Evolutionary conservation across 2,329 filamentous ascomycete genomes (phyloP).

Genomic region (Cryphonectria nitschkei): DNA sequence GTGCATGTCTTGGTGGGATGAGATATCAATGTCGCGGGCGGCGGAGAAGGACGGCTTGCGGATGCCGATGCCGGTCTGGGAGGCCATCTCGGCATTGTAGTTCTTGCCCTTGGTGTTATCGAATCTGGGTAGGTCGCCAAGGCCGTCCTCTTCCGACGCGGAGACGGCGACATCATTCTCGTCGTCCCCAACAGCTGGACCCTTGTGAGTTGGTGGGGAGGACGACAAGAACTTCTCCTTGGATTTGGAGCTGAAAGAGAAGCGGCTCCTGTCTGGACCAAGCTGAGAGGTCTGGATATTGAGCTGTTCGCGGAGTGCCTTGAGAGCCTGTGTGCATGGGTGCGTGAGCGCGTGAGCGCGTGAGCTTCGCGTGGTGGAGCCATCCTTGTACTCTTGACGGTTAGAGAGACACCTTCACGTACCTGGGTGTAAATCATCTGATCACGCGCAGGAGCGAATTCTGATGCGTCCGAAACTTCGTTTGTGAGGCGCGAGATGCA

Average conservation of each 20-base stretch:
- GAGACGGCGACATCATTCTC: slow-evolving; percentile 30
- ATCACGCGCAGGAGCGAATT: slow-evolving; percentile 85
- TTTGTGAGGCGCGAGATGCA: slow-evolving; percentile 80
- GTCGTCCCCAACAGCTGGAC: slow-evolving; percentile 20
- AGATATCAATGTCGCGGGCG: slow-evolving; percentile 65
- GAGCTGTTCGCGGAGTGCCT: slow-evolving; percentile 77
- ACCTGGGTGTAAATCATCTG: slow-evolving; percentile 84
- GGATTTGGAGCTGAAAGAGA: slow-evolving; percentile 69
- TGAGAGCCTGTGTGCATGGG: slow-evolving; percentile 64
- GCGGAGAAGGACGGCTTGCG: slow-evolving; percentile 68
- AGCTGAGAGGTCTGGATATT: slow-evolving; percentile 69
- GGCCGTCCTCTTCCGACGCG: slow-evolving; percentile 11
- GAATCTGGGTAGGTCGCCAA: slow-evolving; percentile 44
- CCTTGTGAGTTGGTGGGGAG: slow-evolving; percentile 11
- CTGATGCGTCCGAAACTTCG: slow-evolving; percentile 81
- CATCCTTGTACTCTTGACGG: neutral
- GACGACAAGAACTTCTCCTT: slow-evolving; percentile 28
- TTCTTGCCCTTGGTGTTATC: slow-evolving; percentile 42
- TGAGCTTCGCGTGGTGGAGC: neutral
- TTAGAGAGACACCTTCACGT: slow-evolving; percentile 27
- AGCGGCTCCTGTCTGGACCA: slow-evolving; percentile 70
- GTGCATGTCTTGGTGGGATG: slow-evolving; percentile 68
- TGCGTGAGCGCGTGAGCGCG: slow-evolving; percentile 11
- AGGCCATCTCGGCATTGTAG: slow-evolving; percentile 62
- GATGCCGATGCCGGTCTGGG: slow-evolving; percentile 44